Percentiles rank a stretch among this genome's conserved stretches.
These are phyloP conservation scores for Stachybotrys echinatus DNA, from an alignment of 2,329 filamentous ascomycete species.

Conservation along the genomic window DNA sequence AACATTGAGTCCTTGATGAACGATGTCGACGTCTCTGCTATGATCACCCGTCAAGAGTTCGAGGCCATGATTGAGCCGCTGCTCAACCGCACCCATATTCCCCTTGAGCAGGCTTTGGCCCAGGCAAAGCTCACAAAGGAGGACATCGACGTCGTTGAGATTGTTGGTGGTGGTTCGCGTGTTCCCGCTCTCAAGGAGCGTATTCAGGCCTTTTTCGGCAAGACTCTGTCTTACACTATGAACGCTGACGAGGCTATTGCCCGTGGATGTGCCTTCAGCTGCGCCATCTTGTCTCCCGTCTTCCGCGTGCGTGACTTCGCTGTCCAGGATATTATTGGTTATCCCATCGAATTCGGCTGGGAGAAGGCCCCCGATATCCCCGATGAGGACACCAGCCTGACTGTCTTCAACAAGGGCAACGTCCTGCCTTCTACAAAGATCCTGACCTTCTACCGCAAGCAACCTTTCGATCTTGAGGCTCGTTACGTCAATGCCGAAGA, in stretches of 20 bases:
- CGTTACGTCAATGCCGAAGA: conserved; percentile 82
- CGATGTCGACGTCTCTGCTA: conserved; percentile 82
- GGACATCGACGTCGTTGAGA: conserved; percentile 89
- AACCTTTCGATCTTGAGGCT: conserved; percentile 93
- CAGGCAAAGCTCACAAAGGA: conserved; percentile 87
- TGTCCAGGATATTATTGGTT: conserved; percentile 95
- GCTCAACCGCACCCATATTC: conserved; percentile 63
- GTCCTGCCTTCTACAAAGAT: conserved; percentile 98
- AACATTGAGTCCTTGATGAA: conserved; percentile 99
- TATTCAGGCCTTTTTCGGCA: conserved; percentile 88
- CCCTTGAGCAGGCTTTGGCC: conserved; percentile 87
- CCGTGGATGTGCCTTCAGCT: conserved; percentile 93
- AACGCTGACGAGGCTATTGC: conserved; percentile 98
- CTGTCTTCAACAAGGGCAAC: conserved; percentile 96
- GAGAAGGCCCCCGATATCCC: conserved; percentile 98
- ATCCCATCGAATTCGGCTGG: conserved; percentile 98
- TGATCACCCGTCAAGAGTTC: conserved; percentile 91
- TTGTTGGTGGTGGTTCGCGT: conserved; percentile 92
- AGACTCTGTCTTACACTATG: conserved; percentile 87
- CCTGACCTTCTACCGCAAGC: conserved; percentile 97
- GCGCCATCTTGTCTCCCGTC: conserved; percentile 91
- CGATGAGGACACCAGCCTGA: conserved; percentile 95
- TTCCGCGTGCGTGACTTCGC: conserved; percentile 99
- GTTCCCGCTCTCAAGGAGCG: conserved; percentile 87
- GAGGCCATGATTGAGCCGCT: conserved; percentile 87